A percentile compares a stretch with the other conserved stretches of the same genome.
Evolutionary conservation across 2,329 filamentous ascomycete genomes (phyloP).

Genomic region (Pseudogymnoascus sp.): DNA sequence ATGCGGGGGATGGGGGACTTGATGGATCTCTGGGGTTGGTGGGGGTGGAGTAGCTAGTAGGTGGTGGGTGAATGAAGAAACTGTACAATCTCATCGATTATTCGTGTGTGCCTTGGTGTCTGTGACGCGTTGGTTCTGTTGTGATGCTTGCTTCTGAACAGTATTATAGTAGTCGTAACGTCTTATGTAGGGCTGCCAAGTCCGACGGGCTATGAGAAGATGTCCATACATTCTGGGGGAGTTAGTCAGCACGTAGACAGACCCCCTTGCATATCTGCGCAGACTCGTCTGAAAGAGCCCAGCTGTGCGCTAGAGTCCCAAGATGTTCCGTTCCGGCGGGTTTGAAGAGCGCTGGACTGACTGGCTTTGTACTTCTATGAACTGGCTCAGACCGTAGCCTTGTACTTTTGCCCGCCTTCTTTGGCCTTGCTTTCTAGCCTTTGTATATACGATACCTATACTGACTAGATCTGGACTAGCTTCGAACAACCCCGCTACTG

Average conservation of each 20-base stretch:
- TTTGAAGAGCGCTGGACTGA: too few species aligned
- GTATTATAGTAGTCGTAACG: background rate
- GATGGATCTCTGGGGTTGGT: background rate
- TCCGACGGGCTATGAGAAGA: background rate
- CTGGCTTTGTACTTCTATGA: background rate
- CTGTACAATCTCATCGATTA: background rate
- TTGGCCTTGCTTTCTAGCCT: background rate
- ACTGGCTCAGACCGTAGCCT: background rate
- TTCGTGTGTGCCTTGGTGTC: background rate
- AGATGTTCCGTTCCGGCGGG: too few species aligned
- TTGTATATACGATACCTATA: too few species aligned
- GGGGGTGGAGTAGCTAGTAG: background rate
- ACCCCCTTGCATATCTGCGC: too few species aligned
- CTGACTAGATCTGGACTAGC: background rate
- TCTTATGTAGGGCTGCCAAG: constrained; percentile 1
- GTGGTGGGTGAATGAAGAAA: background rate
- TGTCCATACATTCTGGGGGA: too few species aligned
- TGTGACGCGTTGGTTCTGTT: background rate
- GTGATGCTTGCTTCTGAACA: background rate
- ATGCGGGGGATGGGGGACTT: background rate
- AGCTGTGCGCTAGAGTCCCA: too few species aligned
- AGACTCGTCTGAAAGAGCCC: background rate
- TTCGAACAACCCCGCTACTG: background rate
- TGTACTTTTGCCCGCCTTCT: background rate
- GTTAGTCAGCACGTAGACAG: too few species aligned